Evolutionary conservation across 371 early-diverging fungal genomes (phyloP), one percentile per base, ranked within the genome.

Genomic region (Mucor piriformis): DNA sequence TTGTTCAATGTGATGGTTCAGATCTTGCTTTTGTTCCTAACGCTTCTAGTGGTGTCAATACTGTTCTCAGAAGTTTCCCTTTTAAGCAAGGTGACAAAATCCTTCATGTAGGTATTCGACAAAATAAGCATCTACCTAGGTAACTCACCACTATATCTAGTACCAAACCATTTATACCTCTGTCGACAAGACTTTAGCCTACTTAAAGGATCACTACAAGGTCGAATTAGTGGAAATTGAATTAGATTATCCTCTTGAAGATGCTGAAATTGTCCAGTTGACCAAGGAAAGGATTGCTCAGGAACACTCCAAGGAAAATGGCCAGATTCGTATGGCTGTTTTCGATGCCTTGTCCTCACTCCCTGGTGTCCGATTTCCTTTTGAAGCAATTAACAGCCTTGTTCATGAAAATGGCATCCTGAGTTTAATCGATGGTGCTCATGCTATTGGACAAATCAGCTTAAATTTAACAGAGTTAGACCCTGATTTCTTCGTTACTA

Each of bases 401-500:
- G 61, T 88, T 8, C 58, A 70, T 23, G 73, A 81, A 25, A 61
- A 84, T 42, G 75, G 70, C 5, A 85, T 90, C 43, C 54, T 82
- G 35, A 76, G 83, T 12, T 60, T 90, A 54, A 66, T 92, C 3
- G 92, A 91, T 66, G 92, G 85, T 34, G 91, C 91, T 0, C 91
- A 92, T 60, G 73, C 83, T 48, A 23, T 60, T 29, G 77, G 90
- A 21, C 90, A 90, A 55, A 76, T 90, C 10, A 82, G 77, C 6
- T 57, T 92, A n/a, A 64, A 88, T 53, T 51, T 92, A 24, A 56
- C 62, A 3, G 74, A 67, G 15, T 38, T 76, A 6, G 70, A 81
- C 43, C 74, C 89, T 0, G 92, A 92, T 64, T 92, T 83, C 61
- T 88, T 87, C 44, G 76, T 85, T n/a, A 79, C 84, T 32, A 91